A percentile compares a stretch with the other conserved stretches of the same genome.
phyloP scores from a whole-genome alignment of 202 grass and related monocot genomes.

The Zizania palustris region DNA sequence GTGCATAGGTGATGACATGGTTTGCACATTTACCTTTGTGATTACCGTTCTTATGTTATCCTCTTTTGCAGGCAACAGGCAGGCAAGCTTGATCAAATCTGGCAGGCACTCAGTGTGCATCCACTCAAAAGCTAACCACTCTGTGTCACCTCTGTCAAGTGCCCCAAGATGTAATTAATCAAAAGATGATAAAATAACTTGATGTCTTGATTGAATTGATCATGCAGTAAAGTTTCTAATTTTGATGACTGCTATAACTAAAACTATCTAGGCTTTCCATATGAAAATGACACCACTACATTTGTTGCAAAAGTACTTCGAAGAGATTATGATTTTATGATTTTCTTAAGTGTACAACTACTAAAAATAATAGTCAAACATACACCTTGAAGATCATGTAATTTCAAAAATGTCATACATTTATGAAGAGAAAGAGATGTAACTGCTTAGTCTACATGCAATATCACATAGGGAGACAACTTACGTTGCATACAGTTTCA shows the following conservation, averaged over 20 bases:
- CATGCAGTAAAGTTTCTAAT: neutral
- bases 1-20: slow-evolving; percentile 4
- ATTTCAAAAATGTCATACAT: neutral
- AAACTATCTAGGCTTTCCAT: neutral
- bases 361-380: neutral
- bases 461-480: slow-evolving; percentile 35
- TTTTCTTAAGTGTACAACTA: neutral
- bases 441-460: slow-evolving; percentile 32
- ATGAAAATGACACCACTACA: neutral
- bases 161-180: slow-evolving; percentile 25
- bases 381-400: neutral
- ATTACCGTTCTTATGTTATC: slow-evolving; percentile 83
- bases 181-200: slow-evolving; percentile 19
- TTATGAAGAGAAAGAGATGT: neutral
- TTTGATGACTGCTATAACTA: neutral
- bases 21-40: slow-evolving; percentile 63
- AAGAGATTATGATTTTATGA: neutral
- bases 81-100: slow-evolving; percentile 86
- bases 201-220: slow-evolving; percentile 17
- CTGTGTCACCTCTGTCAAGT: slow-evolving; percentile 68
- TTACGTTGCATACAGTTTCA: slow-evolving; percentile 80
- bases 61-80: slow-evolving; percentile 85
- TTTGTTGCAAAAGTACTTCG: neutral
- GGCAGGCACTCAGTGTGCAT: slow-evolving; percentile 92
- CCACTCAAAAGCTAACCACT: slow-evolving; percentile 96